These are phyloP conservation scores for Rhytidiadelphus loreus DNA, from an alignment of 225 moss, liverwort and hornwort genomes.

Conservation along the genomic window DNA sequence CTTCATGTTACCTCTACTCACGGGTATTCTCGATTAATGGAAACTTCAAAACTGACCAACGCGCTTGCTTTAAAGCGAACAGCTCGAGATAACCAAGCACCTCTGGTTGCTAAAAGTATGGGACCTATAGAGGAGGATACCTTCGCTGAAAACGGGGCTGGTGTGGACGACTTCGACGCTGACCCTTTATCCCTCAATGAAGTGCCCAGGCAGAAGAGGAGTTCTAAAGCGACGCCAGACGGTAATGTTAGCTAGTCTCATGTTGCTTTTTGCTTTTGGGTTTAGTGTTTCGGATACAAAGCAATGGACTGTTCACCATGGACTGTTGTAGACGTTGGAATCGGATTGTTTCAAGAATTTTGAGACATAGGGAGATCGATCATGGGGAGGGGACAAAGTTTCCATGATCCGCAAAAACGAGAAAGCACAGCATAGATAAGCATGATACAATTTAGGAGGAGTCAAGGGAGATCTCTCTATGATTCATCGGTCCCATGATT, in stretches of 20 bases:
- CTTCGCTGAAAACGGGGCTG: not conserved
- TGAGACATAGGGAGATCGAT: not conserved
- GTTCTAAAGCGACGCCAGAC: not conserved
- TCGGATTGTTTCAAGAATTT: not conserved
- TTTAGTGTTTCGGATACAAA: not conserved
- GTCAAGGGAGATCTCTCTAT: not conserved
- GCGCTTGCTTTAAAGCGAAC: not conserved
- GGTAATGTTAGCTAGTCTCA: slow-evolving; percentile 12
- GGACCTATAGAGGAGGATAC: slow-evolving; percentile 19
- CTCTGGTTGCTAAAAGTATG: slow-evolving; percentile 11
- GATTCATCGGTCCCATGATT: not conserved
- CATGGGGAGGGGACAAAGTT: not conserved
- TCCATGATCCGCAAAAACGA: too few species aligned
- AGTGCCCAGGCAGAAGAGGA: slow-evolving; percentile 1
- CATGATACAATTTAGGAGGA: not conserved
- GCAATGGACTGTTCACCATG: not conserved
- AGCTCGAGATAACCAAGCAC: not conserved
- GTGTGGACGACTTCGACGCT: slow-evolving; percentile 15
- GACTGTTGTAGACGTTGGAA: not conserved
- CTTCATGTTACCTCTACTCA: not conserved
- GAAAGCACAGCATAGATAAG: not conserved
- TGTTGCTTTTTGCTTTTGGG: not conserved
- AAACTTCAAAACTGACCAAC: not conserved
- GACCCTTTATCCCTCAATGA: not conserved
- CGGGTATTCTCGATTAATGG: not conserved